phyloP scores from a whole-genome alignment of 169 alveolate species.

The Plasmodium falciparum region DNA sequence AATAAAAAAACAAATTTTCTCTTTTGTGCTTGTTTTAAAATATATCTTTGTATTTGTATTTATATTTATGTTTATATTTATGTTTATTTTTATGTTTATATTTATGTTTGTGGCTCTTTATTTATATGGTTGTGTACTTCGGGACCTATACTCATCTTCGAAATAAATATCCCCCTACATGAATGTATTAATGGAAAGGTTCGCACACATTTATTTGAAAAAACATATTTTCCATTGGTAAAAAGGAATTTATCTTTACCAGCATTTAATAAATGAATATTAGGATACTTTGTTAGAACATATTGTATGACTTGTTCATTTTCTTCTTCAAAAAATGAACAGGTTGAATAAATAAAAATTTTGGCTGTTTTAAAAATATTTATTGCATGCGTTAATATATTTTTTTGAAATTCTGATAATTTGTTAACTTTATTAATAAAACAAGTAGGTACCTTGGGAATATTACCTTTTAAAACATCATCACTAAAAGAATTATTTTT shows the following conservation, averaged over 20 bases:
- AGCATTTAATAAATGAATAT: conserved; percentile 46
- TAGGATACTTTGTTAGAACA: conserved; percentile 11
- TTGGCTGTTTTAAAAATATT: conserved; percentile 15
- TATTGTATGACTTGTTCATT: conserved; percentile 65
- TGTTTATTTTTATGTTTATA: neutral
- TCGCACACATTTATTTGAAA: conserved; percentile 52
- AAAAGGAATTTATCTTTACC: conserved; percentile 70
- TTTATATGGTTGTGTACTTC: neutral
- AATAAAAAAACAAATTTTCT: no score
- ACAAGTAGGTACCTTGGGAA: conserved; percentile 35
- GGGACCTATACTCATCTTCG: conserved; percentile 14
- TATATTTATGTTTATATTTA: no score
- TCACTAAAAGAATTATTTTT: neutral
- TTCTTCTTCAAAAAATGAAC: conserved; percentile 77
- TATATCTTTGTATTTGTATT: neutral
- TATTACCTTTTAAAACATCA: conserved; percentile 10
- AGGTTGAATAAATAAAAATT: conserved; percentile 68
- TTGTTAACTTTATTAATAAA: conserved; percentile 28
- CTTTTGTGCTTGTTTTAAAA: neutral
- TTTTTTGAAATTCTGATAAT: conserved; percentile 55
- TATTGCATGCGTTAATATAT: conserved; percentile 60
- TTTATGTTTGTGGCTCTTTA: neutral
- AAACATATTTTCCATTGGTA: conserved; percentile 2
- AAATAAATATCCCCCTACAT: conserved; percentile 65
- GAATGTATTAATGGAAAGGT: conserved; percentile 45